Conservation (phyloP, 192 early-diverging fungal genomes). For the Gamsiella multidivaricata region DNA sequence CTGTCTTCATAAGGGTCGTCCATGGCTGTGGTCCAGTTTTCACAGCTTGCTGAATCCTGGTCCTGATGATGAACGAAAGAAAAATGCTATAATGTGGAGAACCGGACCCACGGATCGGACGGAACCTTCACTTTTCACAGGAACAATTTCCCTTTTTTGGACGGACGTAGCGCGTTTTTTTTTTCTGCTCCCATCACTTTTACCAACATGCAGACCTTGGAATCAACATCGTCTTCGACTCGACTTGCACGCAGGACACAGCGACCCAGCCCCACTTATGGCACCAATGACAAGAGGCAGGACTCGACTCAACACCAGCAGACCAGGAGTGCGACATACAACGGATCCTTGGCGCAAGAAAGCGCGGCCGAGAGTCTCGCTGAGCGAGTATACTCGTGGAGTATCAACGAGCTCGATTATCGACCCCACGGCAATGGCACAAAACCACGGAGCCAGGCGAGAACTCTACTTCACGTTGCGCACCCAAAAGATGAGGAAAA, state of each 20-base stretch:
- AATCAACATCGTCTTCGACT: not conserved
- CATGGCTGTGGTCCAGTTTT: conserved; percentile 14
- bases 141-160: not conserved
- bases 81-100: too few relatives aligned
- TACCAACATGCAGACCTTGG: not conserved
- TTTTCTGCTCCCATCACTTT: not conserved
- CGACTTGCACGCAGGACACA: not conserved
- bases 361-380: conserved; percentile 3
- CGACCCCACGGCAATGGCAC: conserved; percentile 1
- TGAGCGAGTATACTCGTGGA: conserved; percentile 29
- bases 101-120: too few relatives aligned
- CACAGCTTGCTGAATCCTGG: not conserved
- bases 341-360: not conserved
- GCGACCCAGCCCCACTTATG: not conserved
- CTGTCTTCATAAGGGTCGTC: conserved; percentile 54
- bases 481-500: not conserved
- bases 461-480: not conserved
- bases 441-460: not conserved
- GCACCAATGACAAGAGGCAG: not conserved
- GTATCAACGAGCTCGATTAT: conserved; percentile 32
- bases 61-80: not conserved
- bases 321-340: not conserved
- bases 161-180: not conserved
- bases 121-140: not conserved
- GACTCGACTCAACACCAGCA: not conserved